Base-by-base conservation (phyloP, 106 monocot genomes). In the Amphibolis antarctica region DNA sequence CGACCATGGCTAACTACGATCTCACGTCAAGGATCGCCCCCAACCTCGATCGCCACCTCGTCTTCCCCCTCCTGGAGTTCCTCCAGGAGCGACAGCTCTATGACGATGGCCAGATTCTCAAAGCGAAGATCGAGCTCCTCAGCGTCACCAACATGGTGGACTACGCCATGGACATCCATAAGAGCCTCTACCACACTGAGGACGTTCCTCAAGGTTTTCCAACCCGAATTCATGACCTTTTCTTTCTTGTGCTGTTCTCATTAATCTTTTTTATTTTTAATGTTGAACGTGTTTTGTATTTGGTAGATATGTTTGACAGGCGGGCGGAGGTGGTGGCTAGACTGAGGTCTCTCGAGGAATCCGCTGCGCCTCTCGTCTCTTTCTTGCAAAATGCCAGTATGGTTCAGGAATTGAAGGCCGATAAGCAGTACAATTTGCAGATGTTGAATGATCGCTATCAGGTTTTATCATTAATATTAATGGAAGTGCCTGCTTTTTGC, bases 151-250 rank as follows among this genome's bases (percentile, higher is more conserved):
- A 93, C 70, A 93, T 93, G 93, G 93, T 93, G 28, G 93, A 93
- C 59, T 93, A 93, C 73, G 93, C 88, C 71, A 86, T 88, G 85
- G 93, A 93, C 75, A 89, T 93, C 51, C 88, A 93, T 69, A 88
- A 89, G 81, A 66, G 66, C 60, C 88, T 85, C 29, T 86, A 89
- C 64, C 82, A 73, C 60, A 89, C 88, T 31, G 93, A 93, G 13
- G 88, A 93, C 24, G 93, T 89, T 21, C 93, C 88, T 18, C 79
- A 84, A 74, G 90, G 90, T 90, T 17, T 21, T 9, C 15, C 28
- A 3, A 30, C 36, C 9, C 17, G 9, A 23, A 12, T 27, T 66
- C 29, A n/a, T 36, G 36, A 2, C 30, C 4, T 14, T 47, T 23
- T 42, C 45, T 53, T 50, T 5, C 2, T 46, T 62, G 10, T 61